Evolutionary conservation across 257 asterid genomes (phyloP).

Genomic region (Rehmannia glutinosa): DNA sequence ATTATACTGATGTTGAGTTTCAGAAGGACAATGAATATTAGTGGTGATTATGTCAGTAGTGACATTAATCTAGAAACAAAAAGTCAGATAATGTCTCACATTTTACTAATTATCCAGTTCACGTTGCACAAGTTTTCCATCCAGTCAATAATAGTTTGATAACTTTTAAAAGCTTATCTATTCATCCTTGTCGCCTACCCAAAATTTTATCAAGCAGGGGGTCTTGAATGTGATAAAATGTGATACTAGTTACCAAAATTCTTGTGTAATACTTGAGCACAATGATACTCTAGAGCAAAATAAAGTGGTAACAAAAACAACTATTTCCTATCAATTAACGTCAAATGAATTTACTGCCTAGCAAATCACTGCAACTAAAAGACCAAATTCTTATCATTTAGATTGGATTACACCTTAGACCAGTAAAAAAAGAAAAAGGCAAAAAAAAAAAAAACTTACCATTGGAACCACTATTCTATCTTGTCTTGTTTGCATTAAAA

Average conservation of each 20-base stretch:
- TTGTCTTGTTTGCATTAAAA: conserved; percentile 68
- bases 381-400: background rate
- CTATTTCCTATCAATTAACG: conserved; percentile 5
- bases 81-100: background rate
- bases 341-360: background rate
- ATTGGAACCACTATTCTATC: conserved; percentile 87
- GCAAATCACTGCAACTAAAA: background rate
- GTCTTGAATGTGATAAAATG: too few species aligned
- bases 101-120: conserved; percentile 6
- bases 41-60: background rate
- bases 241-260: too few species aligned
- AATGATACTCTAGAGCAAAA: too few species aligned
- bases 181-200: too few species aligned
- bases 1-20: conserved; percentile 6
- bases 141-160: too few species aligned
- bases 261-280: too few species aligned
- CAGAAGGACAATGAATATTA: background rate
- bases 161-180: too few species aligned
- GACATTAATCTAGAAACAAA: conserved; percentile 9
- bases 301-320: too few species aligned
- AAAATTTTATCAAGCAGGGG: too few species aligned
- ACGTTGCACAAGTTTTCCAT: too few species aligned
- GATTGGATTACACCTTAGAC: conserved; percentile 16
- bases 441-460: conserved; percentile 37
- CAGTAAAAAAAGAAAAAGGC: background rate